phyloP scores from a whole-genome alignment of 2,329 filamentous ascomycete genomes.

The Biscogniauxia mediterranea region DNA sequence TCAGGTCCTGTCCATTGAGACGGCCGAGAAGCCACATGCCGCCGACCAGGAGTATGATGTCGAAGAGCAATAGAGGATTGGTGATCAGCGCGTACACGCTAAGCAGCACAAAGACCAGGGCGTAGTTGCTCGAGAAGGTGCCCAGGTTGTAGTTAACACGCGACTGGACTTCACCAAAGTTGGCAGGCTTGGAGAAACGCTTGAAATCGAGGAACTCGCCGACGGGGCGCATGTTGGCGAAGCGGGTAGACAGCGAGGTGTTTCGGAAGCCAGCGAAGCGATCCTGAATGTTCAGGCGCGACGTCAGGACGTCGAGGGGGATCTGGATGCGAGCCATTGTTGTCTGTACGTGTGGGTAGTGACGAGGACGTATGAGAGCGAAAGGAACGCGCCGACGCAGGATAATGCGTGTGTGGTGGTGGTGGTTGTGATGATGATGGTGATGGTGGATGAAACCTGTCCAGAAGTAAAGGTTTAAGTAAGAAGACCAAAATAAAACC shows the following conservation, averaged over 20 bases:
- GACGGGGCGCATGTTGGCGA: conserved; percentile 87
- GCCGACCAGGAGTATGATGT: conserved; percentile 81
- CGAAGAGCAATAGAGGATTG: conserved; percentile 83
- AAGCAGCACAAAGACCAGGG: conserved; percentile 88
- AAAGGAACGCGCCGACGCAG: background rate
- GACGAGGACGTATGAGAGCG: background rate
- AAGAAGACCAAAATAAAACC: background rate
- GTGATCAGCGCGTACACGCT: conserved; percentile 93
- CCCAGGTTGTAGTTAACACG: conserved; percentile 95
- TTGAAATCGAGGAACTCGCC: conserved; percentile 96
- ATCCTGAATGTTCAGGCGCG: conserved; percentile 80
- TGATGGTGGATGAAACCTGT: background rate
- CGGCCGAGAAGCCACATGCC: conserved; percentile 92
- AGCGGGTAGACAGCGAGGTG: conserved; percentile 76
- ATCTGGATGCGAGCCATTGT: conserved; percentile 87
- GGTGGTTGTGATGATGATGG: too few species aligned
- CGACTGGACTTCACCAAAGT: conserved; percentile 86
- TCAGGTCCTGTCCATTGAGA: conserved; percentile 83
- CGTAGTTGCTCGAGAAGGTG: conserved; percentile 99
- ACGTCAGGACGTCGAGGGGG: conserved; percentile 86
- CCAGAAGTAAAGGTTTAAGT: background rate
- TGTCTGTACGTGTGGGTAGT: conserved; percentile 3
- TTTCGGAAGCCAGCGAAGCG: conserved; percentile 82
- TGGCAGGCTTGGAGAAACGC: conserved; percentile 88
- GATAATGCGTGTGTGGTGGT: background rate